Conservation (phyloP, 768 basidiomycete species). For the Phaeotremella skinneri region DNA sequence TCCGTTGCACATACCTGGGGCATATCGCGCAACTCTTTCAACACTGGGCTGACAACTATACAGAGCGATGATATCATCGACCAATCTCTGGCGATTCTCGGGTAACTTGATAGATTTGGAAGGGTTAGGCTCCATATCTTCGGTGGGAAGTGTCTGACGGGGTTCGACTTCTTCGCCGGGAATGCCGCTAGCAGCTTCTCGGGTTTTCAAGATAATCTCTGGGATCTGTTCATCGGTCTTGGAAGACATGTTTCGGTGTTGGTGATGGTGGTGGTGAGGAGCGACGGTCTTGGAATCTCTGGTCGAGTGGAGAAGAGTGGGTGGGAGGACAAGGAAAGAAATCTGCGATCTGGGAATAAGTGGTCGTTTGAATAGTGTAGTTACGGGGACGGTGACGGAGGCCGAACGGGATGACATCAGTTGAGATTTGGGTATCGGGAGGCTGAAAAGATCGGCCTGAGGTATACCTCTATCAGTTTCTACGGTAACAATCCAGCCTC, state of each 20-base stretch:
- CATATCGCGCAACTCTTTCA: slow-evolving; percentile 54
- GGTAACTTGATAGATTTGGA: slow-evolving; percentile 52
- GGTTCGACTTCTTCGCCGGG: slow-evolving; percentile 54
- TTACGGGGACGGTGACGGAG: not conserved
- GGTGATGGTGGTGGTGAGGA: not conserved
- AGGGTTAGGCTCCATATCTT: slow-evolving; percentile 51
- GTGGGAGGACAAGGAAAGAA: slow-evolving; percentile 19
- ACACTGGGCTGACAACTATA: slow-evolving; percentile 54
- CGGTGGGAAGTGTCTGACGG: slow-evolving; percentile 50
- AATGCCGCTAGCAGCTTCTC: slow-evolving; percentile 44
- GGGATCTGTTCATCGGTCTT: slow-evolving; percentile 25
- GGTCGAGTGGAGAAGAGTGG: slow-evolving; percentile 7
- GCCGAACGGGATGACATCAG: not conserved
- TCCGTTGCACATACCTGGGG: slow-evolving; percentile 34
- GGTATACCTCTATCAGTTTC: too few relatives aligned
- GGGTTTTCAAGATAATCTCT: slow-evolving; percentile 38
- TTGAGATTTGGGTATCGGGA: too few relatives aligned
- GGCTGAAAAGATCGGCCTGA: too few relatives aligned
- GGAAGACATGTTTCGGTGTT: slow-evolving; percentile 16
- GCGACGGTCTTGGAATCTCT: too few relatives aligned
- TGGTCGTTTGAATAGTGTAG: slow-evolving; percentile 5
- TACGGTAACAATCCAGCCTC: too few relatives aligned
- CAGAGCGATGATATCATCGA: slow-evolving; percentile 55
- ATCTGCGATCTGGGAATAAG: slow-evolving; percentile 19
- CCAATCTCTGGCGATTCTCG: slow-evolving; percentile 52